Evolutionary conservation across 345 rosid genomes (phyloP), one percentile per base, ranked within the genome.

Genomic region (Clarkia xantiana): DNA sequence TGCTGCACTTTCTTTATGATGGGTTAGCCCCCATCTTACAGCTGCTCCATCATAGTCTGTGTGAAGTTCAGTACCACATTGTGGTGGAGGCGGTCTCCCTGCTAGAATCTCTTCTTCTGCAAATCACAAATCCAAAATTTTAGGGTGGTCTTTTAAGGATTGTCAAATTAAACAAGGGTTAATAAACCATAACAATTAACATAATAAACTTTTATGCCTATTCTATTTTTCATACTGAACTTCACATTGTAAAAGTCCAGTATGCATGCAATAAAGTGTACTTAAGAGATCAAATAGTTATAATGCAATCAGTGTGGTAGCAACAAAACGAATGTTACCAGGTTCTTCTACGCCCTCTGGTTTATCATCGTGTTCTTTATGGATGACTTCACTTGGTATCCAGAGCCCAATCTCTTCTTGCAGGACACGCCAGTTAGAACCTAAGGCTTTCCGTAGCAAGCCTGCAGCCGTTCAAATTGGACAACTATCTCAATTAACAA

Each of bases 11-110:
- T 87, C 95, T 75, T 84, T 82, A 48, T 71, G 96, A 66, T 87
- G 87, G 13, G 94, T 80, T 20, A 82, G 95, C 57, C 99, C 99
- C 99, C 99, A 87, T 68, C 82, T 80, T 54, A 93, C 86, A 57
- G 99, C 99, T 22, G 59, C 77, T 20, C 99, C 99, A 45, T 23
- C 88, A 54, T 93, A 93, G 67, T 93, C 99, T 10, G 95, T 55
- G 72, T 87, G 96, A 65, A 93, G 94, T 69, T 87, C 81, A 10
- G 78, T 71, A 44, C 73, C 68, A 52, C 99, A 93, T 71, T 76
- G 87, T 10, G 65, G 72, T 53, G 90, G 95, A 61, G 73, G 61
- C 8, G 86, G 82, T 72, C 94, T 82, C 49, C 99, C 99, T 5
- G 99, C 82, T 62, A 93, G 68, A 68, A 81, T 63, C 42, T 72